Percentiles rank a stretch among this genome's conserved stretches.
These are phyloP conservation scores for Isatis lusitanica DNA, from an alignment of 441 rosid genomes.

Conservation along the genomic window DNA sequence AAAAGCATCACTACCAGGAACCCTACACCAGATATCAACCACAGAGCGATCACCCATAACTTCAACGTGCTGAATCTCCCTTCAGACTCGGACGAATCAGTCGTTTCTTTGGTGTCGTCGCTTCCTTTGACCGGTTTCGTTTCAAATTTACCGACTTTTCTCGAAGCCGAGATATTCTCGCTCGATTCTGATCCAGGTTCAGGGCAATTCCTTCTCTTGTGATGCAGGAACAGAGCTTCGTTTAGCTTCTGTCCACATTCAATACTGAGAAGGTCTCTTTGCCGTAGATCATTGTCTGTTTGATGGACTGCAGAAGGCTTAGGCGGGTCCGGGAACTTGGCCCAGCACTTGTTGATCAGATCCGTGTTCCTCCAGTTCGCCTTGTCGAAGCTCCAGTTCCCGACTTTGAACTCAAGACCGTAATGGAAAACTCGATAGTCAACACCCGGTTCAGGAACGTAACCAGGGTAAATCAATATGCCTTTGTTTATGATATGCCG, in stretches of 20 bases:
- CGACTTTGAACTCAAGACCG: conserved; percentile 85
- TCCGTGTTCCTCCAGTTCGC: conserved; percentile 87
- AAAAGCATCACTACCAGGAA: conserved; percentile 59
- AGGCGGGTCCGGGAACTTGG: conserved; percentile 91
- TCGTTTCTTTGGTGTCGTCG: conserved; percentile 39
- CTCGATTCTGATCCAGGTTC: conserved; percentile 44
- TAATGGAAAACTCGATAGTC: conserved; percentile 91
- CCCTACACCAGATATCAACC: conserved; percentile 77
- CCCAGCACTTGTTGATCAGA: conserved; percentile 82
- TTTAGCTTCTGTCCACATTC: conserved; percentile 85
- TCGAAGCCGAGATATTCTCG: conserved; percentile 41
- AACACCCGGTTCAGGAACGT: conserved; percentile 75
- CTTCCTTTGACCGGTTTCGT: conserved; percentile 25
- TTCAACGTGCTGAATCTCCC: conserved; percentile 61
- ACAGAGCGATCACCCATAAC: conserved; percentile 70
- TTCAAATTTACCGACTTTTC: conserved; percentile 58
- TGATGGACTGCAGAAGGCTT: conserved; percentile 56
- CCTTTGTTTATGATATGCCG: conserved; percentile 72
- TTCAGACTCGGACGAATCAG: conserved; percentile 38
- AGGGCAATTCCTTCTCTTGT: conserved; percentile 71
- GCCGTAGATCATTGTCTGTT: conserved; percentile 48
- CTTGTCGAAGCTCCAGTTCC: conserved; percentile 96
- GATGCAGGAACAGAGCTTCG: conserved; percentile 79
- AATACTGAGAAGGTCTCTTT: conserved; percentile 83
- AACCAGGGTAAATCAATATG: conserved; percentile 90